Percentiles rank a stretch among this genome's conserved stretches.
These are phyloP conservation scores for Gossypium davidsonii DNA, from an alignment of 441 rosid species.

Conservation along the genomic window DNA sequence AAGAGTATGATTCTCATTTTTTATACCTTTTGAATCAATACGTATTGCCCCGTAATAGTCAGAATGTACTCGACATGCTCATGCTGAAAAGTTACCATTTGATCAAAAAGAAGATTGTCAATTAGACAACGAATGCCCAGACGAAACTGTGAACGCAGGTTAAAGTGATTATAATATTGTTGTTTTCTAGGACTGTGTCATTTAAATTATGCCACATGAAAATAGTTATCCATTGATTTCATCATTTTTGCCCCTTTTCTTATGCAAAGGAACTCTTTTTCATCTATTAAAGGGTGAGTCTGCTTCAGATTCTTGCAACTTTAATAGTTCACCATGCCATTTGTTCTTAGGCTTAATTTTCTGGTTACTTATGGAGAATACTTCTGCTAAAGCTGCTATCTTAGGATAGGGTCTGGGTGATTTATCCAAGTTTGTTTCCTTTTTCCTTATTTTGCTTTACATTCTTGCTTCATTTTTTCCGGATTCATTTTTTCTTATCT, in stretches of 20 bases:
- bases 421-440: no score
- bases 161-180: not conserved
- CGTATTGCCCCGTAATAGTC: not conserved
- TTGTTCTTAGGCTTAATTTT: not conserved
- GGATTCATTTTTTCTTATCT: not conserved
- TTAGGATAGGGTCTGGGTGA: not conserved
- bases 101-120: not conserved
- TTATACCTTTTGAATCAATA: not conserved
- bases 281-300: not conserved
- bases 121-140: not conserved
- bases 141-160: not conserved
- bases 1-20: not conserved
- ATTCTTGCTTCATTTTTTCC: not conserved
- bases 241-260: not conserved
- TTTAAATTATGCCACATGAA: not conserved
- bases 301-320: not conserved
- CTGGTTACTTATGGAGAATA: not conserved
- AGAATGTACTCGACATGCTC: not conserved
- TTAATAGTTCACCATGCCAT: not conserved
- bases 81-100: not conserved
- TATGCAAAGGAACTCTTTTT: not conserved
- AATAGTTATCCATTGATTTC: not conserved
- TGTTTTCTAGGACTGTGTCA: not conserved
- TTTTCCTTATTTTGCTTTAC: not conserved
- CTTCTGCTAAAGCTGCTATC: not conserved